Evolutionary conservation across 331 rosid species (phyloP).

Genomic region (Rhamnella rubrinervis): DNA sequence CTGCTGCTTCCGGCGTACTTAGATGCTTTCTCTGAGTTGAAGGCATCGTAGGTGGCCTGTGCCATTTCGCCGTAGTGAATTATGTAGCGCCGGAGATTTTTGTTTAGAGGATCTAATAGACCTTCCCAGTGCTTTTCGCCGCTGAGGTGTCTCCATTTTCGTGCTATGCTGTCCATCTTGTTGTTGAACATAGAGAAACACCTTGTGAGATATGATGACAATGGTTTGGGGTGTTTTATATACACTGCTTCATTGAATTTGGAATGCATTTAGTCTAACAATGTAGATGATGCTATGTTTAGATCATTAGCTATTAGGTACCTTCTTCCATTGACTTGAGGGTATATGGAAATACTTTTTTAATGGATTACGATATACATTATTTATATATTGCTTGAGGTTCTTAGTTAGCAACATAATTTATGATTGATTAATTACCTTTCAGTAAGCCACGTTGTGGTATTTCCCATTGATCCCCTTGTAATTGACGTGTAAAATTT

Average conservation of each 20-base stretch:
- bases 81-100: slow-evolving; percentile 46
- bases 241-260: not conserved
- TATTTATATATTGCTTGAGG: too few relatives aligned
- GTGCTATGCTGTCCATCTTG: slow-evolving; percentile 36
- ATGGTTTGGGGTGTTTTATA: slow-evolving; percentile 29
- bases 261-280: not conserved
- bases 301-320: not conserved
- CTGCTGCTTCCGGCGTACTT: slow-evolving; percentile 47
- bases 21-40: slow-evolving; percentile 46
- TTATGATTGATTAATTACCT: too few relatives aligned
- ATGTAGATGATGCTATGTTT: not conserved
- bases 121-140: slow-evolving; percentile 45
- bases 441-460: too few relatives aligned
- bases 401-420: too few relatives aligned
- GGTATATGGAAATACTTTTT: too few relatives aligned
- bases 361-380: too few relatives aligned
- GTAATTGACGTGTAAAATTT: too few relatives aligned
- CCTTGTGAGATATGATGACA: slow-evolving; percentile 5
- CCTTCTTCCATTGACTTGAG: not conserved
- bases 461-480: too few relatives aligned
- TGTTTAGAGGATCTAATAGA: slow-evolving; percentile 49
- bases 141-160: slow-evolving; percentile 57
- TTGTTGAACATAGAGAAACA: slow-evolving; percentile 24
- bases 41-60: slow-evolving; percentile 54
- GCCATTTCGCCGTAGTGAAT: slow-evolving; percentile 59